Evolutionary conservation across 257 asterid genomes (phyloP), one percentile per base, ranked within the genome.

Genomic region (Echium plantagineum): DNA sequence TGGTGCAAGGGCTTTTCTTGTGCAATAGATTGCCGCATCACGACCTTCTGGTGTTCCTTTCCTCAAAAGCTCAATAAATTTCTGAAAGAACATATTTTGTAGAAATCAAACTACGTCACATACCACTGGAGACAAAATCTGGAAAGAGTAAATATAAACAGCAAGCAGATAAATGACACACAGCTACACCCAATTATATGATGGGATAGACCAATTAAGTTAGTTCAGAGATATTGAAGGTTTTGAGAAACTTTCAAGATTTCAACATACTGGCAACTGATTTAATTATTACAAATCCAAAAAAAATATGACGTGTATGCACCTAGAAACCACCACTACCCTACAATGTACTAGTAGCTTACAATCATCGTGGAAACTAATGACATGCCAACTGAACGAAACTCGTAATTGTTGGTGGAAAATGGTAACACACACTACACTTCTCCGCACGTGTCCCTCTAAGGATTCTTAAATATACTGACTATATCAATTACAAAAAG

Each of bases 21-120:
- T 78, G 59, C 94, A 93, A 62, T 81, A 66, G 42, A 93, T 84
- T 1, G 97, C 98, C 32, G 84, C 84, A 64, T 82, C 86, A 26
- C 94, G 94, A 74, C 81, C 96, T 79, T 82, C 81, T 38, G 64
- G 66, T 58, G 87, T 89, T 69, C 97, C 96, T 71, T 77, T 89
- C 81, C 97, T 86, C 26, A 93, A 69, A 9, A 93, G 76, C 82
- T 93, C 98, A 61, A 93, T 80, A 69, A 93, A 93, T 81, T 82
- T 89, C 98, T 91, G 76, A 52, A 47, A 12, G 63, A 22, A 67
- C 46, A 32, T 21, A 9, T 49, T n/a, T n/a, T 35, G 53, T 22
- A 54, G 18, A 38, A 31, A 21, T 18, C 24, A 42, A 17, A 42
- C 49, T 12, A 42, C 16, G 3, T 42, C 17, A 42, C n/a, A 53